Conservation (phyloP, 148 eudicot species). For the Rhododendron molle region DNA sequence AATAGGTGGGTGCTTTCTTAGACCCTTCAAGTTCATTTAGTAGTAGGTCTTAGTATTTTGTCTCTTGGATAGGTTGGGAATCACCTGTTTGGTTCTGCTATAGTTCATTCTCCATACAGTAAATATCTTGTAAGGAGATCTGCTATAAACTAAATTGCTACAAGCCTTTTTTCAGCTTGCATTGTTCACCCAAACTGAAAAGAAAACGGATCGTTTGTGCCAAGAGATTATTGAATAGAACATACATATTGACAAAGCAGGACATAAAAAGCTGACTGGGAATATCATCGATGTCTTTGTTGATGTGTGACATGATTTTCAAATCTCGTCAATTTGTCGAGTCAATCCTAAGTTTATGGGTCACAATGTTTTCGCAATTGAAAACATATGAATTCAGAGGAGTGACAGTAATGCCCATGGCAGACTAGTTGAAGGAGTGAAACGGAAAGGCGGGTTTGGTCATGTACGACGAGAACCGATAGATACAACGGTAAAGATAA, state of each 20-base stretch:
- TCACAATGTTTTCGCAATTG: neutral
- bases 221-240: neutral
- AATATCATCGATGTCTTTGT: neutral
- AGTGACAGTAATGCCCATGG: neutral
- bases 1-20: conserved; percentile 15
- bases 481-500: neutral
- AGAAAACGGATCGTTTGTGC: neutral
- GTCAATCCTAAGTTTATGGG: neutral
- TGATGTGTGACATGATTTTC: neutral
- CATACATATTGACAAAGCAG: neutral
- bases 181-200: neutral
- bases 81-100: neutral
- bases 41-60: neutral
- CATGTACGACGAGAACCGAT: neutral
- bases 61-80: neutral
- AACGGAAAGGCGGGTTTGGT: neutral
- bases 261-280: neutral
- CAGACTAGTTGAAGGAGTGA: neutral
- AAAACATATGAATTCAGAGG: neutral
- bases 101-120: neutral
- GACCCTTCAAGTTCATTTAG: neutral
- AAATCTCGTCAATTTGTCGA: neutral
- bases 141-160: neutral
- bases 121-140: neutral
- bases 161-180: neutral